Conservation (phyloP, 2,329 filamentous ascomycete species). For the Penicillium verrucosum region DNA sequence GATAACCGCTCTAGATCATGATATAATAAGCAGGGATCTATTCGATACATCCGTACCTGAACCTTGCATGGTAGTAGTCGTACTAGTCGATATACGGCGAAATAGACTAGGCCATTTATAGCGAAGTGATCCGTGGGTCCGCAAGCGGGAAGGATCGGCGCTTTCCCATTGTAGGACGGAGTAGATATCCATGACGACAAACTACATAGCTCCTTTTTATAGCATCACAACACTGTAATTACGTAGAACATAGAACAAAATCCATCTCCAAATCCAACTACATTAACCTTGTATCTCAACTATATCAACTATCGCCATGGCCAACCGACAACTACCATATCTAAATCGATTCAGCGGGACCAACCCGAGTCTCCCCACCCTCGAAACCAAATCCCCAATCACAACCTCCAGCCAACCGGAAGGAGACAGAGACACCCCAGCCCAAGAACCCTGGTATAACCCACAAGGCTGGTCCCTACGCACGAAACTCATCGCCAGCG, state of each 20-base stretch:
- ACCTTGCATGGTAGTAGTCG: not conserved
- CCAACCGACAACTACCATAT: constrained; percentile 15
- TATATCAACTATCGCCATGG: constrained; percentile 8
- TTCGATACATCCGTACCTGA: not conserved
- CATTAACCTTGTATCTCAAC: not conserved
- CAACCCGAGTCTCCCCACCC: constrained; percentile 18
- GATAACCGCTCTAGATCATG: not conserved
- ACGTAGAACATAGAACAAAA: not conserved
- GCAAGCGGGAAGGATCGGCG: not conserved
- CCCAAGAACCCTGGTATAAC: constrained; percentile 42
- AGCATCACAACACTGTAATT: not conserved
- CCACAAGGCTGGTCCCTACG: constrained; percentile 54
- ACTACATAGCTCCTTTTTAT: not conserved
- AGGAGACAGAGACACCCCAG: constrained; percentile 2
- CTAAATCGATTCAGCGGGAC: constrained; percentile 22
- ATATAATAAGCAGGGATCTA: not conserved
- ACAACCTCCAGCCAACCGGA: constrained; percentile 12
- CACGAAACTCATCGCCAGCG: constrained; percentile 47
- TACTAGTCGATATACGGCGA: not conserved
- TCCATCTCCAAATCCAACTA: not conserved
- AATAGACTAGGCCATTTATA: not conserved
- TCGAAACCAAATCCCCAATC: constrained; percentile 19
- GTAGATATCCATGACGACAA: constrained; percentile 6
- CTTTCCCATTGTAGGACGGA: not conserved
- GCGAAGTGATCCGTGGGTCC: not conserved